Evolutionary conservation across 441 rosid genomes (phyloP), one percentile per base, ranked within the genome.

Genomic region (Flueggea neowawraea): DNA sequence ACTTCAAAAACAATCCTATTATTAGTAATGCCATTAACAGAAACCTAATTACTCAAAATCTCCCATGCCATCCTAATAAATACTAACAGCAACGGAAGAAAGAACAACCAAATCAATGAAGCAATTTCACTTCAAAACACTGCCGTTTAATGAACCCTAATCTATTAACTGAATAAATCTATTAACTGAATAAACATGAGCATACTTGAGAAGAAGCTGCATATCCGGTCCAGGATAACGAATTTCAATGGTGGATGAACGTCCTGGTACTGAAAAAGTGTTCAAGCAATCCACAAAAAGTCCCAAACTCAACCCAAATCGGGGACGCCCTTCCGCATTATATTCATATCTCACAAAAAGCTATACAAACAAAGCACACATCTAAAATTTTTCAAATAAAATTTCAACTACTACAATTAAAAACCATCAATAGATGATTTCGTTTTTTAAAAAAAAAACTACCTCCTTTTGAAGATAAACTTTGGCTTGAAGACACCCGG

Each of bases 391-490:
- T 36, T 36, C 41, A 36, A 22, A 22, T 22, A 22, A 22, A 22
- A 22, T 22, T 22, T 22, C 28, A 22, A 22, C 28, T 22, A 22
- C 28, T 22, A 22, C 28, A 22, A 1, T 22, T 22, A 22, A 22
- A 22, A 22, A 22, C 28, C 2, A 22, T 22, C 28, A 22, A 22
- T 22, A 22, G 28, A 22, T 22, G 28, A 22, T 43, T 43, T 43
- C 45, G n/a, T n/a, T n/a, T n/a, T 43, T 43, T 4, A 43, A 22
- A 22, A 22, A 12, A 4, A 6, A 2, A n/a, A n/a, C n/a, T 64
- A 86, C 97, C 96, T 93, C 98, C 52, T 91, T 82, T 61, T 85
- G 95, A 61, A 93, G 93, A 78, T 93, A 90, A 74, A 88, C 95
- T 73, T 88, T 90, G 65, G 93, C 98, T 63, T 90, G 97, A 63